Percentiles rank a stretch among this genome's conserved stretches.
Conservation (phyloP, 805 yeast genomes). For the Kazachstania kunashirensis region DNA sequence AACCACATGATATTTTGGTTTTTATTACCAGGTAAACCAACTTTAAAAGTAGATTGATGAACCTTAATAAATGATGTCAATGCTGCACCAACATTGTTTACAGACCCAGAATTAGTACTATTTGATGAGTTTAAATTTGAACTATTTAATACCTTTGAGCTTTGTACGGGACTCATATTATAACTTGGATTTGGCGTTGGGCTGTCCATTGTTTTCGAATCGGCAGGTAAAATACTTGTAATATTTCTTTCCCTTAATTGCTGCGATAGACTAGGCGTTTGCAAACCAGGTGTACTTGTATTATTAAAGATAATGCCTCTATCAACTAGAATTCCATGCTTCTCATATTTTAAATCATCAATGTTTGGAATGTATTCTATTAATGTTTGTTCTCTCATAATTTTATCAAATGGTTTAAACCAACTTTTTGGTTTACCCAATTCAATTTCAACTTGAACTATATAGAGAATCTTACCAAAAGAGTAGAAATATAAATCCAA, state of each 20-base stretch:
- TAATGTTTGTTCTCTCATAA: constrained; percentile 13
- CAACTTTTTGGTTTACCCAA: constrained; percentile 24
- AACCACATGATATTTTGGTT: constrained; percentile 15
- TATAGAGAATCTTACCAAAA: constrained; percentile 23
- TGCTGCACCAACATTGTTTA: too few species aligned
- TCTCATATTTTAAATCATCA: constrained; percentile 13
- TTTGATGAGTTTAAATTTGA: too few species aligned
- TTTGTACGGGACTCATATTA: not conserved
- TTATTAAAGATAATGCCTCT: constrained; percentile 2
- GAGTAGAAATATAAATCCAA: constrained; percentile 21
- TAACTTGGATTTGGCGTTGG: not conserved
- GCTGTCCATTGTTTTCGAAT: not conserved
- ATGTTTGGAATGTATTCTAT: constrained; percentile 23
- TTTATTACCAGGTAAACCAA: constrained; percentile 15
- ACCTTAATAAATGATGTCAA: not conserved
- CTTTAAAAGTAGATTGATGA: constrained; percentile 12
- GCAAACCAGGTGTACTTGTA: not conserved
- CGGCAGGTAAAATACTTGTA: not conserved
- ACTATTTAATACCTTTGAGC: not conserved
- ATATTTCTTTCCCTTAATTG: constrained; percentile 1
- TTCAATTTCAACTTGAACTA: constrained; percentile 21
- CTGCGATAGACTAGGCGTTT: constrained; percentile 1
- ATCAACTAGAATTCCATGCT: constrained; percentile 2
- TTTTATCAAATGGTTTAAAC: constrained; percentile 23
- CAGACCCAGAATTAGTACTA: too few species aligned